Conservation (phyloP, 352 stramenopile genomes). For the Phytophthora pisi region DNA sequence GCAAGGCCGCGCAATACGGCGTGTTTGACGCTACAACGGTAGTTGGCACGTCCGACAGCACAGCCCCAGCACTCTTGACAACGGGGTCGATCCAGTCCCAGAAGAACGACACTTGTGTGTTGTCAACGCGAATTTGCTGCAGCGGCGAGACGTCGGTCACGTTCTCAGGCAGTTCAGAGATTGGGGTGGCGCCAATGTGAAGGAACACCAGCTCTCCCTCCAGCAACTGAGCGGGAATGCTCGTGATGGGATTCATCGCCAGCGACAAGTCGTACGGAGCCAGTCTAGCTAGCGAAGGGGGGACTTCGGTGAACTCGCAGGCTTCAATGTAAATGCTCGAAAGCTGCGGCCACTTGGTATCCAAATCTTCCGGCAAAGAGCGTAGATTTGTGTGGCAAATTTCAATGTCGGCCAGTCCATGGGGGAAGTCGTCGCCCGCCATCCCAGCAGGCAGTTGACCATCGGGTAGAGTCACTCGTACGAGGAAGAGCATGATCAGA, state of each 20-base stretch:
- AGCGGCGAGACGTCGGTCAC: slow-evolving; percentile 19
- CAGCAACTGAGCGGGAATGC: slow-evolving; percentile 19
- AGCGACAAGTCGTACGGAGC: slow-evolving; percentile 29
- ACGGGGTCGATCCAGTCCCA: slow-evolving; percentile 34
- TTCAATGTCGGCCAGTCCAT: slow-evolving; percentile 34
- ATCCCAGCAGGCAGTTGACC: slow-evolving; percentile 10
- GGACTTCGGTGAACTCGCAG: slow-evolving; percentile 20
- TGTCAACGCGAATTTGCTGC: slow-evolving; percentile 22
- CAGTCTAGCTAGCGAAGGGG: slow-evolving; percentile 16
- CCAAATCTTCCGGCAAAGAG: slow-evolving; percentile 41
- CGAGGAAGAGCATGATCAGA: slow-evolving; percentile 33
- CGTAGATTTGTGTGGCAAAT: slow-evolving; percentile 44
- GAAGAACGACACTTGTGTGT: slow-evolving; percentile 31
- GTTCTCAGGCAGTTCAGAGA: slow-evolving; percentile 22
- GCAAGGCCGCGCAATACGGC: slow-evolving; percentile 18
- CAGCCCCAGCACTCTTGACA: slow-evolving; percentile 10
- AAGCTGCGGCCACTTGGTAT: slow-evolving; percentile 43
- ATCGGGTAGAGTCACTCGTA: slow-evolving; percentile 23
- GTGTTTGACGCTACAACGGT: slow-evolving; percentile 29
- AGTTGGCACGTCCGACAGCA: slow-evolving; percentile 16
- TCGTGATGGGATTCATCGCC: slow-evolving; percentile 25
- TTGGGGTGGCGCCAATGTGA: slow-evolving; percentile 15
- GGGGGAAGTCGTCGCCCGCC: slow-evolving; percentile 16
- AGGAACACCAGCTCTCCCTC: slow-evolving; percentile 27
- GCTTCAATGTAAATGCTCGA: slow-evolving; percentile 33